Percentiles rank a stretch among this genome's conserved stretches.
phyloP scores from a whole-genome alignment of 768 basidiomycete species.

The Phlebiopsis gigantea region DNA sequence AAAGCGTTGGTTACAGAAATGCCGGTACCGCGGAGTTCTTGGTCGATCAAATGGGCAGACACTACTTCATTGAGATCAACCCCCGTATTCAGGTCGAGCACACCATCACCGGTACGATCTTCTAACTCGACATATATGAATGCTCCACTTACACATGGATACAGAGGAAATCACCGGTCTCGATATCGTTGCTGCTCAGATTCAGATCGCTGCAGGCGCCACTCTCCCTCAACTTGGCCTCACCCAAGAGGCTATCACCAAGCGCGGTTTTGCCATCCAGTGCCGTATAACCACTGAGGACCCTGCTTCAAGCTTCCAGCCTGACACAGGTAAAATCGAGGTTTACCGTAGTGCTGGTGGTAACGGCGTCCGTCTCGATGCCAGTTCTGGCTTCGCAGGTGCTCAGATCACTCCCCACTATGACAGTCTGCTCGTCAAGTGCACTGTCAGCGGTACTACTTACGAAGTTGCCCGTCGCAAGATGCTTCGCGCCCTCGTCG shows the following conservation, averaged over 20 bases:
- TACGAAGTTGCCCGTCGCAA: constrained; percentile 98
- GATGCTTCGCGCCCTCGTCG: constrained; percentile 98
- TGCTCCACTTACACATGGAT: background rate
- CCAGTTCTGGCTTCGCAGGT: constrained; percentile 95
- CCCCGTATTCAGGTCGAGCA: constrained; percentile 99
- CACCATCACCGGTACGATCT: constrained; percentile 82
- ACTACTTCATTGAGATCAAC: constrained; percentile 99
- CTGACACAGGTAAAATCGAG: constrained; percentile 98
- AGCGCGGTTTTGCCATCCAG: constrained; percentile 96
- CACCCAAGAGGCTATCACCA: constrained; percentile 92
- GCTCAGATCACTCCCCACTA: constrained; percentile 99
- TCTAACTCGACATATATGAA: background rate
- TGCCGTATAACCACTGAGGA: constrained; percentile 99
- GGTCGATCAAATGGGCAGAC: constrained; percentile 92
- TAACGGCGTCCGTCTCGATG: constrained; percentile 95
- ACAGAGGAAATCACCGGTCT: constrained; percentile 99
- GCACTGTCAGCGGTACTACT: constrained; percentile 91
- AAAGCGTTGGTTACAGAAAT: constrained; percentile 91
- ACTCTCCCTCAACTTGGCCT: constrained; percentile 92
- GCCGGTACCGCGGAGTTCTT: constrained; percentile 98
- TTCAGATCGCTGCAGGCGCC: constrained; percentile 99
- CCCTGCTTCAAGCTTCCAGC: constrained; percentile 87
- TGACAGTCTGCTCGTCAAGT: constrained; percentile 96
- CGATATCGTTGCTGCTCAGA: constrained; percentile 98
- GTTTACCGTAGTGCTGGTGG: constrained; percentile 99